Evolutionary conservation across 176 grass and related monocot genomes (phyloP), one percentile per base, ranked within the genome.

Genomic region (Raddia distichophylla): DNA sequence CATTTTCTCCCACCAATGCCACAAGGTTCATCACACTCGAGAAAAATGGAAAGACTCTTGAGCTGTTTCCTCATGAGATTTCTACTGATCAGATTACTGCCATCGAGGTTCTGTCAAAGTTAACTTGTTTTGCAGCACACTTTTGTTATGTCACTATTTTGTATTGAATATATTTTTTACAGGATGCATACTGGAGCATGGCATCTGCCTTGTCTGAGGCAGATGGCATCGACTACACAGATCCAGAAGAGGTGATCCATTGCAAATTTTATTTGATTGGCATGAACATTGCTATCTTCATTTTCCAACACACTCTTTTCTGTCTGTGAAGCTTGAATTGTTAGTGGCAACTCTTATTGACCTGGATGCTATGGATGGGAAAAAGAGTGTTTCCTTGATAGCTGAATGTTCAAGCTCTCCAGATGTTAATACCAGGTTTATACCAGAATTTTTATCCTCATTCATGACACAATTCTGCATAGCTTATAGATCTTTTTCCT

Each of bases 281-380:
- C 37, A 71, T 85, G 61, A 63, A 72, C 22, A 40, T 16, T 87
- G 12, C 20, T 77, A 48, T 61, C 18, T 76, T 63, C 18, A 69
- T 61, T 51, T 63, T 64, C 17, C 27, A 55, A 81, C 43, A 9
- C 46, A 80, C 19, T 76, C 37, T 73, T 88, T 69, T 69, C 68
- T 87, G 82, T 78, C 85, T 85, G 51, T 67, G 68, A 91, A 98
- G 92, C 92, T 98, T 83, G 95, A 98, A 82, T 85, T 98, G 64
- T 80, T 98, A 64, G 90, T 98, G 52, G 90, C 88, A 81, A 93
- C 95, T 79, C 86, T 98, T 75, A 98, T 98, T 77, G 92, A 98
- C 80, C 90, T 98, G 33, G 95, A 98, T 79, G 95, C 95, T 72
- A 98, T 95, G 95, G 95, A 98, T 77, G 95, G 95, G 32, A 98